Base-by-base conservation (phyloP, 805 yeast species). In the Candida maesae region DNA sequence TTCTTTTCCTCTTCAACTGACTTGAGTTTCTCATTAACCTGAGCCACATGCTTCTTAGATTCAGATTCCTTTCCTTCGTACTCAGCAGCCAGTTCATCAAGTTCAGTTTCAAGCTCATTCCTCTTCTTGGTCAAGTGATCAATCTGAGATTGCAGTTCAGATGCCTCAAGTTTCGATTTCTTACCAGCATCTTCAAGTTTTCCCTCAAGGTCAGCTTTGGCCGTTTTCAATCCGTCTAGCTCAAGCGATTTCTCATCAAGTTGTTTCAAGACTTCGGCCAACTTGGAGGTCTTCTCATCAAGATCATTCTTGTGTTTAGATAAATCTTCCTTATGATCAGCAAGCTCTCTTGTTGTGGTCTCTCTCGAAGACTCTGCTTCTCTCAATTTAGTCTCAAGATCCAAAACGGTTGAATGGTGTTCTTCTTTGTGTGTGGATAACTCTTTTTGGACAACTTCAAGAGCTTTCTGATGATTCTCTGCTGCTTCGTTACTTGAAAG, bases 1-100 rank as follows among this genome's bases (percentile, higher is more conserved):
- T 58, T 58, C 35, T 63, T 61, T 47, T 63, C 65, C 18, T 58
- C 61, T 14, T 53, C 54, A 5, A 53, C 43, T 1, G 60, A 56
- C 11, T 54, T 55, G 28, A 56, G 47, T 21, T 44, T 43, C 27
- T 60, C 64, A 19, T 53, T 54, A 41, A 59, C 39, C 2, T 51
- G 40, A 2, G 48, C 49, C 5, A 58, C 47, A 3, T 54, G 54
- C 17, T 48, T 50, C 33, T 59, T 61, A 28, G 45, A 39, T 5
- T 53, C 58, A n/a, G 55, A 47, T 33, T 61, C 63, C 5, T 58
- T 54, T 1, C 51, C 42, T 19, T 61, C 65, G 17, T 46, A 49
- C 30, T 62, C 62, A 7, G 55, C 50, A 2, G 55, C 51, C 30
- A 49, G 34, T 2, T 49, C 58, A 36, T 55, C 57, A 13, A 60